Base-by-base conservation (phyloP, 345 rosid genomes). In the Isatis tinctoria region DNA sequence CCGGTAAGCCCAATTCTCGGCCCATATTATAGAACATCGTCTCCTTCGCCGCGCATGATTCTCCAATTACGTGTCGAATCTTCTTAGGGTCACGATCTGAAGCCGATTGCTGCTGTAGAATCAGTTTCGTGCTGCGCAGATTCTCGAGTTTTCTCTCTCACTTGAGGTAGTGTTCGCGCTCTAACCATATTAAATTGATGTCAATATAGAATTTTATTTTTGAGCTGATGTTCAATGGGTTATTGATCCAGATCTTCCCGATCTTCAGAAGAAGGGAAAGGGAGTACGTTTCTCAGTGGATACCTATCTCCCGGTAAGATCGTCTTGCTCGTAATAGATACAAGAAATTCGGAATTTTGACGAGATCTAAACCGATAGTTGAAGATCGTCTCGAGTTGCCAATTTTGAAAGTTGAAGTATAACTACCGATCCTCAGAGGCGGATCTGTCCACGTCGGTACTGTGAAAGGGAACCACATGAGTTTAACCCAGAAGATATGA, bases 231-330 rank as follows among this genome's bases (percentile, higher is more conserved):
- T 37, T 62, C 37, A 58, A 48, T 41, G 62, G 62, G 61, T 65
- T 24, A 30, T 59, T 77, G 67, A 71, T 71, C 76, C 54, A 77
- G 73, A 77, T 77, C 80, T 57, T 63, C 30, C 74, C 12, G 74
- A 22, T 53, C 45, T 40, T 20, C 10, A 35, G 60, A 66, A 37
- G 36, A 37, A 49, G 47, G 13, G 39, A 16, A 11, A 6, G 20
- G 44, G 56, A 54, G 22, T 35, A 68, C 67, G 5, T 37, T 35
- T 32, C 44, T 59, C 39, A 36, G 24, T 44, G 13, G 39, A 11
- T 40, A 53, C 6, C 26, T 27, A 10, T 27, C 44, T 28, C 37
- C 32, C 2, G 28, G 68, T 60, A 61, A 73, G 72, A 54, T 54
- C 77, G 22, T 74, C 66, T 48, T 74, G 17, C 72, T 56, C 66